These are phyloP conservation scores for Mangifera indica DNA, from an alignment of 345 rosid species.

Conservation along the genomic window DNA sequence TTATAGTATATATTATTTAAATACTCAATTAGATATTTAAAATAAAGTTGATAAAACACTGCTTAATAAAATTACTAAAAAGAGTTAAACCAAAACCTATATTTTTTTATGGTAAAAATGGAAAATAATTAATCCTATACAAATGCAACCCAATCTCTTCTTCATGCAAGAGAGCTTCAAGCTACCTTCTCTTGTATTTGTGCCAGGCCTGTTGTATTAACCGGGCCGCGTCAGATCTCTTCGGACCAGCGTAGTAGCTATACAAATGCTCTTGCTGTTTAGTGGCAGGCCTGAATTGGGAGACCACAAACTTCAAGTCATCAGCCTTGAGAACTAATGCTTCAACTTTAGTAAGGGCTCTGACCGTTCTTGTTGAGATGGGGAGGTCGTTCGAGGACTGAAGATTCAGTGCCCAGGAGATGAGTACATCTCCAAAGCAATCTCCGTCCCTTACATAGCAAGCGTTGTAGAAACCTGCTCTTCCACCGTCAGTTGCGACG, in stretches of 20 bases:
- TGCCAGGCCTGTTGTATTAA: background rate
- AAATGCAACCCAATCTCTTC: too few relatives aligned
- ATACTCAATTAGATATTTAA: too few relatives aligned
- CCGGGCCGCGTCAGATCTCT: conserved; percentile 35
- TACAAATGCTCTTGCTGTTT: conserved; percentile 43
- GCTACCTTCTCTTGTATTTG: background rate
- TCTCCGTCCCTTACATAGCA: conserved; percentile 39
- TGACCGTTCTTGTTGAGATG: conserved; percentile 46
- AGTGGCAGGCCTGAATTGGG: conserved; percentile 44
- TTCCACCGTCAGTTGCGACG: too few relatives aligned
- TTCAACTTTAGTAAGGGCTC: conserved; percentile 37
- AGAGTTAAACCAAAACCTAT: too few relatives aligned
- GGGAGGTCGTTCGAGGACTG: conserved; percentile 36
- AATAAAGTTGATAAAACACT: too few relatives aligned
- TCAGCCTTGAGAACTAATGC: conserved; percentile 45
- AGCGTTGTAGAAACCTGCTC: too few relatives aligned
- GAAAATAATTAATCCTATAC: background rate
- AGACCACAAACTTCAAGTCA: conserved; percentile 45
- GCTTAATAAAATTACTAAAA: too few relatives aligned
- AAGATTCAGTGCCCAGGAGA: conserved; percentile 77
- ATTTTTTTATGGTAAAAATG: too few relatives aligned
- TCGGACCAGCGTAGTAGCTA: conserved; percentile 42
- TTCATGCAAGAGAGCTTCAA: conserved; percentile 7
- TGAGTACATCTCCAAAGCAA: conserved; percentile 81
- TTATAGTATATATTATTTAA: too few relatives aligned